Base-by-base conservation (phyloP, 2,329 filamentous ascomycete species). In the Fusarium piperis region DNA sequence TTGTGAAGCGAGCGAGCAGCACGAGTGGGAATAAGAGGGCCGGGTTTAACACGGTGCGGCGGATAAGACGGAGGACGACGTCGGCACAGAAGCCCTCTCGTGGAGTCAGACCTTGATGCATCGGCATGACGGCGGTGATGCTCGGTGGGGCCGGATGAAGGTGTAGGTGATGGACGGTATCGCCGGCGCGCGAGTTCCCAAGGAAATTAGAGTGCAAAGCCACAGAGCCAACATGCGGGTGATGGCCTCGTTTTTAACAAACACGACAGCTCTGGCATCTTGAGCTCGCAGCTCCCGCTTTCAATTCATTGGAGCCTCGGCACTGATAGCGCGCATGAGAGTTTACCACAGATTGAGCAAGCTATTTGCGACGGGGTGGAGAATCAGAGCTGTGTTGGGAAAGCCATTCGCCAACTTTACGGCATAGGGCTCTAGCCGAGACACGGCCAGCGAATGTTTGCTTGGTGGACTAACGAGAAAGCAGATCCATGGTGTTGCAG, bases 1-100 rank as follows among this genome's bases (percentile, higher is more conserved):
- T 83, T n/a, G 91, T 92, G 82, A 89, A 91, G 30, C 87, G 86
- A 10, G 89, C 87, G 23, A 91, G 83, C 6, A 93, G 84, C 48
- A 93, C 75, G 26, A 93, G 82, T 1, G 91, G 88, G 13, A 94
- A 81, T 0, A 92, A 86, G 20, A 93, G 81, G 39, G 85, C 83
- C 2, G 92, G 91, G 76, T 92, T 92, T 65, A 94, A 82, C 8
- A 87, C 83, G 0, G 90, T 93, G 60, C 83, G 83, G 69, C 87
- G 85, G 71, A 94, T 77, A 41, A 92, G 76, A 39, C 84, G 84
- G 36, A 86, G 80, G 65, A 93, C 70, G 13, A 90, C 88, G 76
- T 93, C 91, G 65, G 84, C 83, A 36, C 86, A 89, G 76, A 92
- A 85, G 52, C 87, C 87, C 81, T 89, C 87, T 65, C 87, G 86